These are phyloP conservation scores for Gymnopilus junonius DNA, from an alignment of 768 basidiomycete species.

Conservation along the genomic window DNA sequence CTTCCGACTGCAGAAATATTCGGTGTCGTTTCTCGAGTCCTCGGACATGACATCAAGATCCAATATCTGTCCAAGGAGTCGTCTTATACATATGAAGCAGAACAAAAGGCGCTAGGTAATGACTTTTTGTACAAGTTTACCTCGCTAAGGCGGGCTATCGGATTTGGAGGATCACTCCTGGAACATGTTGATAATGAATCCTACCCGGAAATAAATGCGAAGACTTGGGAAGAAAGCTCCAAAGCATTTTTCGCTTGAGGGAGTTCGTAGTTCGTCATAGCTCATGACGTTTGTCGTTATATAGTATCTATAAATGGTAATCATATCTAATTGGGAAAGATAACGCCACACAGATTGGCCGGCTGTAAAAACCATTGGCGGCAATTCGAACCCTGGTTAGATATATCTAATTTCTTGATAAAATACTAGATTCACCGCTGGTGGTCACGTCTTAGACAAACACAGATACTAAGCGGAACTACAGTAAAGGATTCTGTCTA, in stretches of 20 bases:
- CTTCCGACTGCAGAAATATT: slow-evolving; percentile 1
- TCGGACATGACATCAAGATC: slow-evolving; percentile 6
- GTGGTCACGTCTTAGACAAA: too few species aligned
- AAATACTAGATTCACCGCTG: too few species aligned
- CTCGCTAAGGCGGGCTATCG: not conserved
- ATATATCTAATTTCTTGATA: not conserved
- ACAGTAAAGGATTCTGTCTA: not conserved
- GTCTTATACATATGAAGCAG: slow-evolving; percentile 3
- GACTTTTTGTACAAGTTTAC: not conserved
- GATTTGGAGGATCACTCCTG: slow-evolving; percentile 8
- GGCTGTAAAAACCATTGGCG: not conserved
- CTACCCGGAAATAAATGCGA: slow-evolving; percentile 9
- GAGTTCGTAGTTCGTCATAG: not conserved
- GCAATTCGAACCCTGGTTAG: too few species aligned
- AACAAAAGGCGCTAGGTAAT: slow-evolving; percentile 6
- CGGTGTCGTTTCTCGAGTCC: not conserved
- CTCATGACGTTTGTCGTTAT: not conserved
- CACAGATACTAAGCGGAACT: too few species aligned
- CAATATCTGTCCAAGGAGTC: slow-evolving; percentile 9
- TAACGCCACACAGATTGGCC: not conserved
- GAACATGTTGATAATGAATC: not conserved
- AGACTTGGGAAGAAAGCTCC: slow-evolving; percentile 7
- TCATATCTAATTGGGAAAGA: not conserved
- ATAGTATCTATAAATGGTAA: not conserved
- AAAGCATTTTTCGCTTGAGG: not conserved